Base-by-base conservation (phyloP, 2,329 filamentous ascomycete genomes). In the Nemania bipapillata region DNA sequence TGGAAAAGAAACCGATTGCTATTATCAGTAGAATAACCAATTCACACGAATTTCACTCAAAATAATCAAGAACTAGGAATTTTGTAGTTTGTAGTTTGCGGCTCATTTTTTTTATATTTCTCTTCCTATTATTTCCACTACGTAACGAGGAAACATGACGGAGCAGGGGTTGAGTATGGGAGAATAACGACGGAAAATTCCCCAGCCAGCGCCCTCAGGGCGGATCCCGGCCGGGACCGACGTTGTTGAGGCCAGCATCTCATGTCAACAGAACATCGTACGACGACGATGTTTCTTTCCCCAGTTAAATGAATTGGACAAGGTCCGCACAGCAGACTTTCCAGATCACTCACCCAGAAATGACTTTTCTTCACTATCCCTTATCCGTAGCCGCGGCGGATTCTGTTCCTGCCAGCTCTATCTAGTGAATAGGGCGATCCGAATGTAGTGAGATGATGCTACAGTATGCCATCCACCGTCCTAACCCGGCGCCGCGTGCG, bases 361-460 rank as follows among this genome's bases (percentile, higher is more conserved):
- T 68, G 70, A 69, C 73, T 72, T 66, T 69, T 73, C 73, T 73
- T 74, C 70, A 71, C 72, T 61, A 52, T 54, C 26, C 65, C 66
- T 67, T 49, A 59, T 24, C 63, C 62, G 9, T 30, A 54, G 60
- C 12, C 35, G 58, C 59, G 54, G 65, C 66, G 63, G 63, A 22
- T 65, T 68, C 68, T 67, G 40, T 71, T 69, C 63, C 64, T 66
- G 49, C 63, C 57, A 6, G 30, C 52, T 22, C 52, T 24, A 50
- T 52, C n/a, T n/a, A n/a, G n/a, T n/a, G 54, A 66, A 47, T 35
- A 67, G 60, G 58, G 60, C 65, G 70, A 67, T 75, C 70, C 66
- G 70, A 73, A 66, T 71, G 76, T 73, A 77, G 74, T 76, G 76
- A 77, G 75, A 76, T 72, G 74, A 71, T 74, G 71, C 75, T 76